Evolutionary conservation across 805 yeast genomes (phyloP).

Genomic region (Nakazawaea ambrosiae): DNA sequence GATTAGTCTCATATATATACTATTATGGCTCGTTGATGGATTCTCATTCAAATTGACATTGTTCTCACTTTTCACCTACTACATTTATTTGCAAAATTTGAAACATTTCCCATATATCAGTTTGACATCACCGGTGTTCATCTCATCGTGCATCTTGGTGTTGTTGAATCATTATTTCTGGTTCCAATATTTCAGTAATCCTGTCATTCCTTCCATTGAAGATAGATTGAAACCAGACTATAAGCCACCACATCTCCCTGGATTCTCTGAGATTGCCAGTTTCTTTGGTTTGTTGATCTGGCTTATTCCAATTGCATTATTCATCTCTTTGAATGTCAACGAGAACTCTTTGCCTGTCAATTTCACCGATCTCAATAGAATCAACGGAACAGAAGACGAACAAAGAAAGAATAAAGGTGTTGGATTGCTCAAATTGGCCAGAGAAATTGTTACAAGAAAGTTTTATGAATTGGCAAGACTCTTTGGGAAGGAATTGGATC

Average conservation of each 20-base stretch:
- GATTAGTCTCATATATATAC: slow-evolving; percentile 46
- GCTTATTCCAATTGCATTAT: slow-evolving; percentile 89
- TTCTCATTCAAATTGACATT: slow-evolving; percentile 65
- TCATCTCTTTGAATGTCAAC: slow-evolving; percentile 86
- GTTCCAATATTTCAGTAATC: slow-evolving; percentile 78
- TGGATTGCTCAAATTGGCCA: slow-evolving; percentile 64
- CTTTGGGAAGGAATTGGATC: slow-evolving; percentile 63
- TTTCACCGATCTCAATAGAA: slow-evolving; percentile 16
- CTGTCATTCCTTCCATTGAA: slow-evolving; percentile 63
- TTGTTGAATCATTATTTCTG: slow-evolving; percentile 78
- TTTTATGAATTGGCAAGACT: slow-evolving; percentile 38
- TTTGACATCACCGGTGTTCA: slow-evolving; percentile 62
- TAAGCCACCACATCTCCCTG: slow-evolving; percentile 61
- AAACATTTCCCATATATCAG: slow-evolving; percentile 78
- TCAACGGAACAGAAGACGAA: slow-evolving; percentile 24
- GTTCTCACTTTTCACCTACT: slow-evolving; percentile 67
- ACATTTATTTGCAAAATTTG: slow-evolving; percentile 71
- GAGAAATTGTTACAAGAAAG: slow-evolving; percentile 43
- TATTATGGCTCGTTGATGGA: slow-evolving; percentile 66
- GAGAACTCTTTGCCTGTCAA: slow-evolving; percentile 74
- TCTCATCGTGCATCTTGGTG: slow-evolving; percentile 66
- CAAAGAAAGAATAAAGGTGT: slow-evolving; percentile 35
- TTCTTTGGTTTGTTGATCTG: slow-evolving; percentile 91
- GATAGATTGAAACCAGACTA: slow-evolving; percentile 52
- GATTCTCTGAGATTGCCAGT: slow-evolving; percentile 87